Percentiles rank a stretch among this genome's conserved stretches.
phyloP scores from a whole-genome alignment of 2,329 filamentous ascomycete species.

The Pseudogymnoascus sp. region DNA sequence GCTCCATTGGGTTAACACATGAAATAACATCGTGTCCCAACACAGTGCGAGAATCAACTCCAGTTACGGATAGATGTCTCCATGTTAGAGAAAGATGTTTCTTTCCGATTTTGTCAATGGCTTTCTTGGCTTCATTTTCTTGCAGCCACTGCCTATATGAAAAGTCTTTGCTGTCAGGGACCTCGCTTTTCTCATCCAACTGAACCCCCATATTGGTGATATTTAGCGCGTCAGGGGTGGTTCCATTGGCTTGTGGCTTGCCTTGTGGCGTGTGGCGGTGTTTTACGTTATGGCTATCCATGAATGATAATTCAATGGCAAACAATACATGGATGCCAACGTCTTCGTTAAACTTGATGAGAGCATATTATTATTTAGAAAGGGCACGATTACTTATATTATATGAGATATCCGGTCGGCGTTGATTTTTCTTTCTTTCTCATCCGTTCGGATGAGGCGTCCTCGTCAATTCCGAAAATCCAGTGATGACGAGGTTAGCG shows the following conservation, averaged over 20 bases:
- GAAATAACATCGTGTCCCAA: slow-evolving; percentile 12
- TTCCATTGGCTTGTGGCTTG: background rate
- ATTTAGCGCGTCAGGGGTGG: background rate
- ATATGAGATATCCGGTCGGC: background rate
- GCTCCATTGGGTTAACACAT: slow-evolving; percentile 12
- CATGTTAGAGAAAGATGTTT: slow-evolving; percentile 14
- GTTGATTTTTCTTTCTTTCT: background rate
- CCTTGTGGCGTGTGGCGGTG: background rate
- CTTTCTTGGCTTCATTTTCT: slow-evolving; percentile 9
- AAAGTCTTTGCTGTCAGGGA: background rate
- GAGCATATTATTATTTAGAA: background rate
- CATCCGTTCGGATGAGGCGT: slow-evolving; percentile 5
- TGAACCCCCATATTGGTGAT: background rate
- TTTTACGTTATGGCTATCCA: background rate
- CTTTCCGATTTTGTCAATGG: slow-evolving; percentile 6
- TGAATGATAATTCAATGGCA: background rate
- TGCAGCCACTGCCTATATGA: slow-evolving; percentile 11
- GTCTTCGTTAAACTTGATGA: background rate
- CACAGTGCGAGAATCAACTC: slow-evolving; percentile 12
- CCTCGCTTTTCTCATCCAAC: background rate
- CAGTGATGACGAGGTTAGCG: slow-evolving; percentile 5
- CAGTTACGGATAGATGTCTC: slow-evolving; percentile 6
- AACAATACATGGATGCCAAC: background rate
- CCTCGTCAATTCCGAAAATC: background rate
- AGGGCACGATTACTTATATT: background rate